These are phyloP conservation scores for Suhomyces guaymorum DNA, from an alignment of 1,139 yeast species.

Conservation along the genomic window DNA sequence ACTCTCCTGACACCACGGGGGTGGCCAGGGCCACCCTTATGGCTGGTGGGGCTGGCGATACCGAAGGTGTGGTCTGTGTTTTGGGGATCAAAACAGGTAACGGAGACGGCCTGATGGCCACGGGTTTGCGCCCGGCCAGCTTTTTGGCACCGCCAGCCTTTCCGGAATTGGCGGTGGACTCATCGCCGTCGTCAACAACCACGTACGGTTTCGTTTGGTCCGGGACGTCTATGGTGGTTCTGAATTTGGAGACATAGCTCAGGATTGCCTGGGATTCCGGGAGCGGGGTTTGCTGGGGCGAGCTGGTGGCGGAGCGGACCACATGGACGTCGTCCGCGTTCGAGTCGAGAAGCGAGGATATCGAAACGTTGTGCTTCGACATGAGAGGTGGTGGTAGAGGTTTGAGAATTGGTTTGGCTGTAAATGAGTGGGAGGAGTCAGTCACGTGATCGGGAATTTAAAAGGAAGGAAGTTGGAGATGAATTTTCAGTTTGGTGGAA, in stretches of 20 bases:
- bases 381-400: slow-evolving; percentile 1
- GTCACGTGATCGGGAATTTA: too few species aligned
- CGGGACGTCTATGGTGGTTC: slow-evolving; percentile 16
- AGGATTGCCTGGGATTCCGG: slow-evolving; percentile 9
- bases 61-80: slow-evolving; percentile 5
- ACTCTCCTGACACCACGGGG: slow-evolving; percentile 21
- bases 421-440: too few species aligned
- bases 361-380: slow-evolving; percentile 22
- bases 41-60: slow-evolving; percentile 9
- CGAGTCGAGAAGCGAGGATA: slow-evolving; percentile 21
- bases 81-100: slow-evolving; percentile 16
- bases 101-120: slow-evolving; percentile 14
- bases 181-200: slow-evolving; percentile 9
- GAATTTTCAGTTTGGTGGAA: too few species aligned
- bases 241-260: slow-evolving; percentile 17
- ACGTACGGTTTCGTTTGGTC: slow-evolving; percentile 1
- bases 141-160: too few species aligned
- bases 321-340: slow-evolving; percentile 9
- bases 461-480: too few species aligned
- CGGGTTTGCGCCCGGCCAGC: slow-evolving; percentile 11
- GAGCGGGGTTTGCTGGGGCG: slow-evolving; percentile 1
- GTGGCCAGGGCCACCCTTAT: neutral
- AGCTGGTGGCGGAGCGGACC: slow-evolving; percentile 7
- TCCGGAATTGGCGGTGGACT: too few species aligned
- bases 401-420: neutral